Percentiles rank a stretch among this genome's conserved stretches.
Conservation (phyloP, 495 filamentous ascomycete species). For the Penicillium daleae region DNA sequence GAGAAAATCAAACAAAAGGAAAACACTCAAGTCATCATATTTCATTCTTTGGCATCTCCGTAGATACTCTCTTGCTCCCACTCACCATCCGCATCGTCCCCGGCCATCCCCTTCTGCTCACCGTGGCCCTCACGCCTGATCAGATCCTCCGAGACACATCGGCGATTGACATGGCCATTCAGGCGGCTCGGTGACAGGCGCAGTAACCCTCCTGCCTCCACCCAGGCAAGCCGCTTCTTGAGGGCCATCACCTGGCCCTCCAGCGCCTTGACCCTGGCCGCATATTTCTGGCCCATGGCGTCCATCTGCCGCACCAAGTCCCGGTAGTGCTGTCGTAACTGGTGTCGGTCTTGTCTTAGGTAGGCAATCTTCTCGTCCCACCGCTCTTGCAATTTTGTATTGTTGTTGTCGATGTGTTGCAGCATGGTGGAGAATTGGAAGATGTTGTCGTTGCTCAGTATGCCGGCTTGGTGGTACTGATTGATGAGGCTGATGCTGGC, state of each 20-base stretch:
- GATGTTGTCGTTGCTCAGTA: constrained; percentile 21
- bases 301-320: constrained; percentile 17
- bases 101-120: background rate
- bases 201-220: background rate
- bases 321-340: constrained; percentile 21
- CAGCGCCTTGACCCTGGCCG: constrained; percentile 9
- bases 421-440: constrained; percentile 31
- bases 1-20: background rate
- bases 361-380: constrained; percentile 20
- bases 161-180: background rate
- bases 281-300: constrained; percentile 16
- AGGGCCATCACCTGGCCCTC: background rate
- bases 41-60: background rate
- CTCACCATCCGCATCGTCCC: background rate
- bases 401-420: constrained; percentile 22
- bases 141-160: background rate
- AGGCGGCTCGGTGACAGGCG: background rate
- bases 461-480: constrained; percentile 21
- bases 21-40: background rate
- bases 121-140: background rate
- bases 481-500: constrained; percentile 31
- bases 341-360: constrained; percentile 18
- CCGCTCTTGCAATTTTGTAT: constrained; percentile 5
- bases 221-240: background rate
- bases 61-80: background rate